Conservation (phyloP, 371 early-diverging fungal species). For the Coemansia sp. region DNA sequence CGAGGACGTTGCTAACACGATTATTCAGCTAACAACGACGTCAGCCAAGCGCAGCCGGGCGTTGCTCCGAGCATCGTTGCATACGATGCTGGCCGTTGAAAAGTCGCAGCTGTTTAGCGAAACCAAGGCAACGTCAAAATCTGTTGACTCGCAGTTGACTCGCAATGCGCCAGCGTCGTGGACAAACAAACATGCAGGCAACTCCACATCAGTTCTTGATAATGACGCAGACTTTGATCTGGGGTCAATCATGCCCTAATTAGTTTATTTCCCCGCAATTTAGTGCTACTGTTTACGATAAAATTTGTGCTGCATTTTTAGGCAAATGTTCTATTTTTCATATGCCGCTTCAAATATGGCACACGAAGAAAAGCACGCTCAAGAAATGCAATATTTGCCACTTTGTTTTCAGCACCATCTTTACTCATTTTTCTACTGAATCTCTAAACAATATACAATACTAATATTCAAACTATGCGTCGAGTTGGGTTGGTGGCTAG, state of each 20-base stretch:
- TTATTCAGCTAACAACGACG: background rate
- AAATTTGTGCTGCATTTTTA: background rate
- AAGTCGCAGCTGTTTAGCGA: slow-evolving; percentile 29
- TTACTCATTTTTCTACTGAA: too few relatives aligned
- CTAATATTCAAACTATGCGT: background rate
- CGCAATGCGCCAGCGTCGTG: slow-evolving; percentile 10
- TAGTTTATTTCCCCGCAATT: too few relatives aligned
- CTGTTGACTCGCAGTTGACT: background rate
- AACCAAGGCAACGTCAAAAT: background rate
- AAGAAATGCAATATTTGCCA: background rate
- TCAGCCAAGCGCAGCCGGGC: slow-evolving; percentile 22
- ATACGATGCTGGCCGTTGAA: slow-evolving; percentile 41
- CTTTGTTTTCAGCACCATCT: background rate
- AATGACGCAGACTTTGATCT: slow-evolving; percentile 34
- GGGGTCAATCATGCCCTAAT: slow-evolving; percentile 15
- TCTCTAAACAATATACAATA: background rate
- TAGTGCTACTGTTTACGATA: background rate
- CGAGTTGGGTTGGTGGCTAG: background rate
- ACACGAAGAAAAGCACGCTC: background rate
- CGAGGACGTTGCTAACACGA: slow-evolving; percentile 8
- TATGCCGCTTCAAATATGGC: background rate
- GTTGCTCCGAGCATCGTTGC: slow-evolving; percentile 24
- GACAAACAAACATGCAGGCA: slow-evolving; percentile 18
- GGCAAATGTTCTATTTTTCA: background rate
- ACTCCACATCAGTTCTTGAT: slow-evolving; percentile 14